Base-by-base conservation (phyloP, 1,284 basidiomycete genomes). In the Cryptococcus amylolentus region DNA sequence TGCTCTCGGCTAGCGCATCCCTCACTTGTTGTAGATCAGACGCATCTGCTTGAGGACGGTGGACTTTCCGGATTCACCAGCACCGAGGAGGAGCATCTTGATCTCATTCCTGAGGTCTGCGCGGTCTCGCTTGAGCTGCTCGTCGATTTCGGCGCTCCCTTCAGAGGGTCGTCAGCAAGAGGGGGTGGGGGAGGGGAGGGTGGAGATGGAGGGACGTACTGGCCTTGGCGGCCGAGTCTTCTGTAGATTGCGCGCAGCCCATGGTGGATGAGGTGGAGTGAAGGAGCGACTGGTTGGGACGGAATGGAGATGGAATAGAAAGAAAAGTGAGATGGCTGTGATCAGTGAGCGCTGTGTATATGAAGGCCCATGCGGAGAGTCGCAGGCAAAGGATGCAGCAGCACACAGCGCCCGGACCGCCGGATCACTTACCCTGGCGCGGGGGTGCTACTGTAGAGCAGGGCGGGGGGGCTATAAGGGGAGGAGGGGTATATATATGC, bases 21-120 rank as follows among this genome's bases (percentile, higher is more conserved):
- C 76, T 54, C 55, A 76, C 75, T 74, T 76, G 68, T 76, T 88
- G 75, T 95, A 89, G 58, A 96, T 95, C 75, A 95, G 85, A 73
- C 94, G 91, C 92, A 95, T 95, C 78, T 95, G 92, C 80, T 96
- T 95, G 60, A 96, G 82, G 26, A 96, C 88, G 2, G 92, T 95
- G 23, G 90, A 93, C 85, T 92, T 77, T 40, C 75, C 92, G 56
- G 90, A 93, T 82, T 95, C 91, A 79, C 92, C 91, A 57, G 92
- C 91, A 66, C 92, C 92, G 45, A 95, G 81, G 57, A 95, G 75
- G 67, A 75, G 62, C 72, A 78, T 77, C 69, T 94, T 95, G 76
- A 96, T 91, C 79, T 95, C 92, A 75, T 94, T 95, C 83, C 90
- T 88, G 55, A 92, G 87, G 81, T 89, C 87, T 78, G 91, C 85